A percentile compares a stretch with the other conserved stretches of the same genome.
These are phyloP conservation scores for Lentinula boryana DNA, from an alignment of 768 basidiomycete species.

Conservation along the genomic window DNA sequence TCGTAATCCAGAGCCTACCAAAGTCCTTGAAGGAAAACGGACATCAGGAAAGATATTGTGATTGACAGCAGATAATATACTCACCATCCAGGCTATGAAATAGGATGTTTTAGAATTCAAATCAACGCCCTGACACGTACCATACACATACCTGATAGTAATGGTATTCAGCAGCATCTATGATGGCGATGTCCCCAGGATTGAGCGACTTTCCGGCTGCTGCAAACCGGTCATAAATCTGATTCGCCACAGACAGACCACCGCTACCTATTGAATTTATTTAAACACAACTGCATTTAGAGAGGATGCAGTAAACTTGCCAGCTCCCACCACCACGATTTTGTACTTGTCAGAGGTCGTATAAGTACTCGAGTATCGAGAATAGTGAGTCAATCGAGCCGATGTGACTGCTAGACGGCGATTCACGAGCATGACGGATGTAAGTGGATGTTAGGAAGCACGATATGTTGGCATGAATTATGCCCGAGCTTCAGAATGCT, in stretches of 20 bases:
- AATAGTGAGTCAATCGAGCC: neutral
- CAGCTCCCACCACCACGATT: constrained; percentile 83
- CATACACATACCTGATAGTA: constrained; percentile 62
- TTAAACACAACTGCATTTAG: neutral
- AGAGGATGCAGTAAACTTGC: constrained; percentile 31
- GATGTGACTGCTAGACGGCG: constrained; percentile 7
- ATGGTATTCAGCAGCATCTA: constrained; percentile 79
- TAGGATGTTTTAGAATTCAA: neutral
- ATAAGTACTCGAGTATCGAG: constrained; percentile 24
- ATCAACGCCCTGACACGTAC: neutral
- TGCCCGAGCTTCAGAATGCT: neutral
- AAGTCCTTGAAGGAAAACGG: constrained; percentile 56
- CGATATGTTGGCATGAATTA: neutral
- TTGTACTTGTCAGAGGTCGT: constrained; percentile 54
- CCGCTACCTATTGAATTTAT: constrained; percentile 52
- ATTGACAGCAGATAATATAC: constrained; percentile 8
- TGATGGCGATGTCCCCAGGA: constrained; percentile 75
- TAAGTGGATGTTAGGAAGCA: neutral
- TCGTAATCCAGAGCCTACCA: constrained; percentile 85
- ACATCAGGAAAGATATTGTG: neutral
- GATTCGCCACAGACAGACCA: constrained; percentile 80
- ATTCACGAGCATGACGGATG: constrained; percentile 8
- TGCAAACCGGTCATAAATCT: constrained; percentile 78
- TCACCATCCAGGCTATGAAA: constrained; percentile 80
- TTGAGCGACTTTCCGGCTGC: constrained; percentile 61